Evolutionary conservation across 345 rosid species (phyloP).

Genomic region (Populus pruinosa): DNA sequence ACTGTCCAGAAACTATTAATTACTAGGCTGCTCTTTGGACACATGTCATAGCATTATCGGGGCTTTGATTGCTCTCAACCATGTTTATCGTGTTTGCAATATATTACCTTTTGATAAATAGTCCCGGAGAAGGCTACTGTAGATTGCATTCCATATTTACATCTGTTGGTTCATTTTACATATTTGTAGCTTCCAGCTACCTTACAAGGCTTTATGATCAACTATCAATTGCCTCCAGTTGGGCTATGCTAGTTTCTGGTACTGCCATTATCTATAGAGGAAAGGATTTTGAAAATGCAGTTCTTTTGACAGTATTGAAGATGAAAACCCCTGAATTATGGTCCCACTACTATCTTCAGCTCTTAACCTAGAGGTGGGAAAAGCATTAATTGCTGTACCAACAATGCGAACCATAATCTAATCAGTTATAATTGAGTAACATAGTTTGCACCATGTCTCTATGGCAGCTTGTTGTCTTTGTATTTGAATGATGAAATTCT

Average conservation of each 20-base stretch:
- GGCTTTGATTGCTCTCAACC: background rate
- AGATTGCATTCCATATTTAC: background rate
- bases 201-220: background rate
- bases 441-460: background rate
- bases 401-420: background rate
- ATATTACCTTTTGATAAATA: background rate
- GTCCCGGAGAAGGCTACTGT: background rate
- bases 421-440: background rate
- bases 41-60: background rate
- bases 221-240: background rate
- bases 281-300: background rate
- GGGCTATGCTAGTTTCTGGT: background rate
- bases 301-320: no score
- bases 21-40: background rate
- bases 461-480: background rate
- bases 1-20: no score
- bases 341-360: background rate
- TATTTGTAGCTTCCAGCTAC: background rate
- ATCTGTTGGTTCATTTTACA: background rate
- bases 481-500: background rate
- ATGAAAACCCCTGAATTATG: no score
- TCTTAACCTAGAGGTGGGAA: background rate
- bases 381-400: background rate
- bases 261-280: background rate
- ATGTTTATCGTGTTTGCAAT: background rate